Evolutionary conservation across 2,329 filamentous ascomycete species (phyloP).

Genomic region (Diatrype stigma): DNA sequence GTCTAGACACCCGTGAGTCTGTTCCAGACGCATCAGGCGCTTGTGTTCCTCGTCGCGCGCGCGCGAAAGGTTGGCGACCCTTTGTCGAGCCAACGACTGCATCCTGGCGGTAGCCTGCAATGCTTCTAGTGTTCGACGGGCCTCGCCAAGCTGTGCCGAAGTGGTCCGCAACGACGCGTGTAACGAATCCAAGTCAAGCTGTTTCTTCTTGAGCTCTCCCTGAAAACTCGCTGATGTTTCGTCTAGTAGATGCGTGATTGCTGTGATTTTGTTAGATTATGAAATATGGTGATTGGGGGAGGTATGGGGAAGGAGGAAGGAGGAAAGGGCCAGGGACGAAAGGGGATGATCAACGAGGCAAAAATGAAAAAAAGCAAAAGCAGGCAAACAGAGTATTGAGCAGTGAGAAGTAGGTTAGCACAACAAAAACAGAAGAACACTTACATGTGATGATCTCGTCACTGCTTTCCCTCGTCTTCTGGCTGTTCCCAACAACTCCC

Average conservation of each 20-base stretch:
- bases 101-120: constrained; percentile 62
- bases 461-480: constrained; percentile 66
- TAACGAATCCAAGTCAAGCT: constrained; percentile 75
- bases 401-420: no score
- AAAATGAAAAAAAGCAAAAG: no score
- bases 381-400: no score
- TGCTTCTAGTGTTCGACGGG: constrained; percentile 68
- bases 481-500: constrained; percentile 40
- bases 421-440: constrained; percentile 31
- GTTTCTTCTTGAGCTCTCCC: constrained; percentile 76
- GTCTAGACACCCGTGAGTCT: constrained; percentile 39
- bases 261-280: constrained; percentile 40
- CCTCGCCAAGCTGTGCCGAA: constrained; percentile 72
- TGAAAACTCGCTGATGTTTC: constrained; percentile 78
- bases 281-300: neutral
- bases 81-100: constrained; percentile 64
- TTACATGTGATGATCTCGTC: constrained; percentile 76
- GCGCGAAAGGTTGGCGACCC: constrained; percentile 72
- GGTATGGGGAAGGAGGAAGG: neutral
- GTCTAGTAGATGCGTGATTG: constrained; percentile 77
- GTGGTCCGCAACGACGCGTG: constrained; percentile 78
- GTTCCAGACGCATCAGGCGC: constrained; percentile 44
- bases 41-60: constrained; percentile 68
- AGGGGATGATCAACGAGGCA: no score
- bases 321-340: no score